phyloP scores from a whole-genome alignment of 1,139 yeast species.

The Debaryomycetaceae sp. region DNA sequence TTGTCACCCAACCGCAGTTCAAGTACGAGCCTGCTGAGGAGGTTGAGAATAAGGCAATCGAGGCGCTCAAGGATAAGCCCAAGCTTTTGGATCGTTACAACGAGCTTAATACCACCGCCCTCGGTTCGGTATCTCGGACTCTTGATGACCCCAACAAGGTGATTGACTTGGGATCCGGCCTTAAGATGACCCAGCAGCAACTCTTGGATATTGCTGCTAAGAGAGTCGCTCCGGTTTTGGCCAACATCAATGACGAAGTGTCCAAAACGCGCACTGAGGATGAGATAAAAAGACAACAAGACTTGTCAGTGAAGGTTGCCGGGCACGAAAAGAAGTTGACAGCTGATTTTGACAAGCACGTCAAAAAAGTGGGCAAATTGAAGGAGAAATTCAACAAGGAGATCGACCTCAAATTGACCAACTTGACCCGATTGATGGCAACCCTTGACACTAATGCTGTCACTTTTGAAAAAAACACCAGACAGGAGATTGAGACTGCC shows the following conservation, averaged over 20 bases:
- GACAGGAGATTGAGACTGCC: constrained; percentile 43
- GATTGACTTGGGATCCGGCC: constrained; percentile 52
- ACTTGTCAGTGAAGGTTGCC: constrained; percentile 32
- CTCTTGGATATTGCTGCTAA: constrained; percentile 53
- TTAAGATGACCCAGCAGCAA: constrained; percentile 51
- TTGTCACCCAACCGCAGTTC: constrained; percentile 27
- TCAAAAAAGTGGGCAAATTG: constrained; percentile 34
- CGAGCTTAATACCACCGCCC: constrained; percentile 47
- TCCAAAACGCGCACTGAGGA: constrained; percentile 44
- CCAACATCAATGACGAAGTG: constrained; percentile 49
- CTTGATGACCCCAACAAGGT: constrained; percentile 50
- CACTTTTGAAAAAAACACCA: constrained; percentile 36
- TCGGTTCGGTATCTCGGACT: constrained; percentile 39
- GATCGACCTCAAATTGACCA: constrained; percentile 32
- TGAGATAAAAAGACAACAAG: constrained; percentile 40
- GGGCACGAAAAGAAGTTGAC: constrained; percentile 43
- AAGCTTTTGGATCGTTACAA: constrained; percentile 43
- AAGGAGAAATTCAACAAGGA: constrained; percentile 38
- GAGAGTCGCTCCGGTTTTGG: constrained; percentile 54
- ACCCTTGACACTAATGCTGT: constrained; percentile 30
- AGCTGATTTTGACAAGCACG: constrained; percentile 39
- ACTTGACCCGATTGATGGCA: constrained; percentile 26
- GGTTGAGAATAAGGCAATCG: constrained; percentile 38
- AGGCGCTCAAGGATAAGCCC: constrained; percentile 45
- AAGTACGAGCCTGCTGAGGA: constrained; percentile 28